Evolutionary conservation across 306 rosid species (phyloP), one percentile per base, ranked within the genome.

Genomic region (Ammopiptanthus mongolicus): DNA sequence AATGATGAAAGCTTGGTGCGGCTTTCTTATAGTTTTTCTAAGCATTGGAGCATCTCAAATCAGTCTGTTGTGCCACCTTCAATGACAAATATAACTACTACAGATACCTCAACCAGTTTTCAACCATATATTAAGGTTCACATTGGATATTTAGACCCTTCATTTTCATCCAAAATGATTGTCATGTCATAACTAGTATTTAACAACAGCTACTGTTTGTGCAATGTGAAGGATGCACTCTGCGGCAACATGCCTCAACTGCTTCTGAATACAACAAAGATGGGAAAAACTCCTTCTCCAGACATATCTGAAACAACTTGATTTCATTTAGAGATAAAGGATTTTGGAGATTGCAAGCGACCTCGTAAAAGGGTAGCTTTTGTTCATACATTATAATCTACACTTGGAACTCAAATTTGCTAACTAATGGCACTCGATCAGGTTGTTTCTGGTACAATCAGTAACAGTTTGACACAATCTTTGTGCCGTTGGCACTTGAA

Each of bases 51-150:
- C 64, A 72, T 86, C 81, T 80, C 87, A 17, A 85, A 79, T 64
- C 93, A 77, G 67, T 73, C 90, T 65, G 44, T 57, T 60, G 51
- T 44, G 70, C 6, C 86, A 36, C 85, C 90, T 17, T 71, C 97
- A 28, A 37, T 37, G 48, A 63, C 80, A 61, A 87, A 82, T 73
- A 48, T 63, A 56, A 25, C 78, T 12, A 69, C 82, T 52, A 73
- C 84, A 3, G 87, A 89, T 62, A 34, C 78, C 67, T 77, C 92
- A 6, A 66, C 88, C 2, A 78, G 79, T 29, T 87, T 84, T 69
- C 91, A 81, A 62, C 86, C 85, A 10, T 52, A 80, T 0, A 39
- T 69, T 53, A 89, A 79, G 79, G 88, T 88, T 61, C 80, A 36
- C 78, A 37, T 64, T 71, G 61, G 73, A 65, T 84, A 64, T 12